Base-by-base conservation (phyloP, 2,329 filamentous ascomycete species). In the Incumbomyces delicatus region DNA sequence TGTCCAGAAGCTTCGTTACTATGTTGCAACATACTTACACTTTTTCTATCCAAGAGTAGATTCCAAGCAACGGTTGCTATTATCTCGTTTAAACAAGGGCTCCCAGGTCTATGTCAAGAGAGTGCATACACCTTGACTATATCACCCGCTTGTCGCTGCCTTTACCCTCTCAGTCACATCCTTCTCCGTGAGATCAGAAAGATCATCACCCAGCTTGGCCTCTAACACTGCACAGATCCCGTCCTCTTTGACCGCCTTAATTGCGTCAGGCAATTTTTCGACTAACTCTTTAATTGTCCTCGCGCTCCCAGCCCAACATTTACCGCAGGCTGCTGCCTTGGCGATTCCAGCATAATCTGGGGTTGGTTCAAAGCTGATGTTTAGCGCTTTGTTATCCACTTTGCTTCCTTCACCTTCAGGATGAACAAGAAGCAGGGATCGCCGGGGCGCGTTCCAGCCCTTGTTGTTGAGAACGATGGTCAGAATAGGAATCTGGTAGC, bases 391-490 rank as follows among this genome's bases (percentile, higher is more conserved):
- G 50, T 83, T 83, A 34, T 70, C 74, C 2, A 75, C 77, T 48
- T 77, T 78, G 1, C 72, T 75, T 1, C 77, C 80, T 43, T 75
- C 69, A 10, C 81, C 81, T 32, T 80, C 66, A 0, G 81, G 81
- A 57, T 85, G 80, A 1, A 84, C 80, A 10, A 84, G 70, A 16
- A 81, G 62, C 59, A 84, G 68, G 13, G 74, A 79, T 46, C 70
- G 69, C 4, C 74, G 66, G 0, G 81, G 81, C 0, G 80, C 81
- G 56, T 85, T 81, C 81, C 81, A 85, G 37, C 81, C 80, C 63
- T 81, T 77, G 57, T 85, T 85, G 59, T 84, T 84, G 42, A 85
- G 61, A 10, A 84, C 77, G 36, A 85, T 78, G 0, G 78, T 82
- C 31, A 85, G 62, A 11, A 83, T 67, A 0, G 81, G 80, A 45